phyloP scores from a whole-genome alignment of 768 basidiomycete species.

The Boletus subcaerulescens region DNA sequence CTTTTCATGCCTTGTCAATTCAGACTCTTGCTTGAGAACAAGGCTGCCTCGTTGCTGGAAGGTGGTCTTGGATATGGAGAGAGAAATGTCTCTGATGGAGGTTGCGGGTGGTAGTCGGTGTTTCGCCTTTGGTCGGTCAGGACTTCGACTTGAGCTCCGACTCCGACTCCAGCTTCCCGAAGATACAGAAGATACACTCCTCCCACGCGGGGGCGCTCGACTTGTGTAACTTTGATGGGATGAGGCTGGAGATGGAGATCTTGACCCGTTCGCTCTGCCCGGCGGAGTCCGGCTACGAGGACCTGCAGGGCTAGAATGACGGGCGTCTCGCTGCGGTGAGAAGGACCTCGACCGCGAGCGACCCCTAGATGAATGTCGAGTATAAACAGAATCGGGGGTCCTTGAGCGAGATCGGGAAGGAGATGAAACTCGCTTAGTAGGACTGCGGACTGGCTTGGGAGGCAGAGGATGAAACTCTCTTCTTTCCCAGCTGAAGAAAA shows the following conservation, averaged over 20 bases:
- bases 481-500: slow-evolving; percentile 57
- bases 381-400: slow-evolving; percentile 61
- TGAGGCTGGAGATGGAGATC: slow-evolving; percentile 47
- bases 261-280: slow-evolving; percentile 37
- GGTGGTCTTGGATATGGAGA: slow-evolving; percentile 32
- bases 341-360: slow-evolving; percentile 60
- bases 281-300: slow-evolving; percentile 49
- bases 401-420: slow-evolving; percentile 51
- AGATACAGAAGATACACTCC: slow-evolving; percentile 54
- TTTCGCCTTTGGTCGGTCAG: slow-evolving; percentile 50
- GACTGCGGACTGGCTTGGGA: slow-evolving; percentile 36
- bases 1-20: slow-evolving; percentile 36
- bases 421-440: slow-evolving; percentile 43
- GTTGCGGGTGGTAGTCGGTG: slow-evolving; percentile 60
- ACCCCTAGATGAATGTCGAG: slow-evolving; percentile 59
- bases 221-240: slow-evolving; percentile 40
- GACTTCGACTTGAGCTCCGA: slow-evolving; percentile 50
- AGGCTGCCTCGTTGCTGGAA: slow-evolving; percentile 22
- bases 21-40: slow-evolving; percentile 20
- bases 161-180: slow-evolving; percentile 58
- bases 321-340: slow-evolving; percentile 57
- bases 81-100: slow-evolving; percentile 35
- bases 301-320: slow-evolving; percentile 47
- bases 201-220: slow-evolving; percentile 34
- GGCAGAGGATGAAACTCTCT: slow-evolving; percentile 47